Conservation (phyloP, 1,139 yeast genomes). For the Candida anutae region DNA sequence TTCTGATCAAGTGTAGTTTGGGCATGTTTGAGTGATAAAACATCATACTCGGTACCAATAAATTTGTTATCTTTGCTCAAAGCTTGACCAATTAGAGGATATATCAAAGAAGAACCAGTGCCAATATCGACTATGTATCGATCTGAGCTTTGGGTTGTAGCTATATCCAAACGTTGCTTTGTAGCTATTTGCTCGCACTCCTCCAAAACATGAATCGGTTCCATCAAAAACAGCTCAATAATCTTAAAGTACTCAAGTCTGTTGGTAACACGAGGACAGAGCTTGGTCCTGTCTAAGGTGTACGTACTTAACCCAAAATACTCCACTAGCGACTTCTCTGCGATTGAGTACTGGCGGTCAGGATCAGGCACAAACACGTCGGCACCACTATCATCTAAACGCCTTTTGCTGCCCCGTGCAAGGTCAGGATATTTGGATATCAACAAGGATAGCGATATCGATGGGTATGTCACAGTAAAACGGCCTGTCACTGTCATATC, state of each 20-base stretch:
- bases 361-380: no score
- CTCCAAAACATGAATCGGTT: conserved; percentile 4
- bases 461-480: no score
- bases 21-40: conserved; percentile 8
- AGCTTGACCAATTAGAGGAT: conserved; percentile 9
- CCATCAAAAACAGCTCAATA: conserved; percentile 8
- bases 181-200: conserved; percentile 1
- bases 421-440: no score
- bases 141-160: no score
- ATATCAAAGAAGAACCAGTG: conserved; percentile 16
- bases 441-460: no score
- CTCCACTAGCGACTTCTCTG: conserved; percentile 10
- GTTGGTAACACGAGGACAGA: conserved; percentile 16
- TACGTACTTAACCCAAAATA: conserved; percentile 9
- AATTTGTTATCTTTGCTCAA: conserved; percentile 4
- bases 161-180: conserved; percentile 1
- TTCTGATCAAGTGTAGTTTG: conserved; percentile 2
- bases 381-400: no score
- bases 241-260: conserved; percentile 12
- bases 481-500: no score
- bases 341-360: conserved; percentile 10
- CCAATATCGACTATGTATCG: conserved; percentile 16
- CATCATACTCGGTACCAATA: conserved; percentile 13
- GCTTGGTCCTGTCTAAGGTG: conserved; percentile 8
- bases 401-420: no score